Evolutionary conservation across 225 moss, liverwort and hornwort species (phyloP), one percentile per base, ranked within the genome.

Genomic region (Antitrichia curtipendula): DNA sequence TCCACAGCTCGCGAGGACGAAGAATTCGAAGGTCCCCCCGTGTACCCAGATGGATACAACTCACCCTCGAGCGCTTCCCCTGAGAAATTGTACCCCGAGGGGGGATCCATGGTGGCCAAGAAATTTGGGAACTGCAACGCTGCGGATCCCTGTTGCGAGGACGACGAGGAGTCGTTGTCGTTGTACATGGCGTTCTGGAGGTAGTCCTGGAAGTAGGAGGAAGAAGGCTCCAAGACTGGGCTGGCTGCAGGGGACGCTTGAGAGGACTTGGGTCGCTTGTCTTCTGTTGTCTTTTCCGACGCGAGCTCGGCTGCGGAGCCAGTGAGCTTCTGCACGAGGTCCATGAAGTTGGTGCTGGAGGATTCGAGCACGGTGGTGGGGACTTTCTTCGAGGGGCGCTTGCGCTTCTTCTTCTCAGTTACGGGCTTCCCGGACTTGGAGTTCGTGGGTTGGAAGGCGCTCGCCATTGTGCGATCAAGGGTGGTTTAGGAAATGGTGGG

Each of bases 261-360:
- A 19, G 38, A 38, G 59, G 88, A 83, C 53, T 61, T 86, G 25
- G 69, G 78, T 12, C 59, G 88, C 38, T 84, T 81, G 45, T 84
- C 62, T 38, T 75, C 47, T 2, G 36, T 63, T 7, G 54, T 6
- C 25, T 28, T 40, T 16, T 54, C 52, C 13, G 85, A 38, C 5
- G 80, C 65, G n/a, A 75, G 25, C 66, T 89, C 90, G n/a, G 53
- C 85, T 8, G 63, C 82, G 54, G 91, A 86, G 49, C 94, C 94
- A 45, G 94, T 94, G 57, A 94, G 86, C 72, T 89, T 88, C 87
- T 94, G 94, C 82, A 94, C 94, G 23, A 89, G 88, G 77, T 91
- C 76, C 88, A 91, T 88, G 88, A 94, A 94, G 56, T 91, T 83
- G 23, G 82, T 91, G 84, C 88, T 88, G 59, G 89, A 91, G 12